These are phyloP conservation scores for Paramecium primaurelia DNA, from an alignment of 73 alveolate genomes.

Conservation along the genomic window DNA sequence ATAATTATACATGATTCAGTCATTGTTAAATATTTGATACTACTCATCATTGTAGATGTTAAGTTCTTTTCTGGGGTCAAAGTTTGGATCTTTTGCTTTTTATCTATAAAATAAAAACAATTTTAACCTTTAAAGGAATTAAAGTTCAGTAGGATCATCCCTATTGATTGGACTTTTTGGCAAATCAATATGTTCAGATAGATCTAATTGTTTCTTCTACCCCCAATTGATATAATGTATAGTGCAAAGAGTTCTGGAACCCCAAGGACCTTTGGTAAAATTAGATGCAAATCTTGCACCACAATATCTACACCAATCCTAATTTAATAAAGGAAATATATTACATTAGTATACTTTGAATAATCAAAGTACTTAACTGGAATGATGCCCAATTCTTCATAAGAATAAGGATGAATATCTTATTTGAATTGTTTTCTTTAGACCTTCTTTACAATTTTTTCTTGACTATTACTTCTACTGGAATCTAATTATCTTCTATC, in stretches of 20 bases:
- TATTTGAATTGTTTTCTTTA: background rate
- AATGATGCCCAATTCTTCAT: conserved; percentile 13
- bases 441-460: background rate
- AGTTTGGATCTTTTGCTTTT: conserved; percentile 43
- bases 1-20: background rate
- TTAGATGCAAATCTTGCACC: conserved; percentile 66
- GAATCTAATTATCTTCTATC: background rate
- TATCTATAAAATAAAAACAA: background rate
- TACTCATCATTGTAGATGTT: background rate
- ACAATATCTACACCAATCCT: conserved; percentile 71
- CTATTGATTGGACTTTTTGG: conserved; percentile 63
- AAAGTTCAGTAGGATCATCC: conserved; percentile 64
- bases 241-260: conserved; percentile 64
- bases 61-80: conserved; percentile 27
- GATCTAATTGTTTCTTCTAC: conserved; percentile 55
- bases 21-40: background rate
- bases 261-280: conserved; percentile 72
- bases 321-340: background rate
- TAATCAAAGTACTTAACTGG: conserved; percentile 8
- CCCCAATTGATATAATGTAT: conserved; percentile 62
- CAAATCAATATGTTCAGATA: conserved; percentile 30
- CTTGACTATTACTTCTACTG: background rate
- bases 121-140: conserved; percentile 52
- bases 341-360: background rate
- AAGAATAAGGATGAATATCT: conserved; percentile 33